Conservation (phyloP, 148 eudicot genomes). For the Vaccinium darrowii region DNA sequence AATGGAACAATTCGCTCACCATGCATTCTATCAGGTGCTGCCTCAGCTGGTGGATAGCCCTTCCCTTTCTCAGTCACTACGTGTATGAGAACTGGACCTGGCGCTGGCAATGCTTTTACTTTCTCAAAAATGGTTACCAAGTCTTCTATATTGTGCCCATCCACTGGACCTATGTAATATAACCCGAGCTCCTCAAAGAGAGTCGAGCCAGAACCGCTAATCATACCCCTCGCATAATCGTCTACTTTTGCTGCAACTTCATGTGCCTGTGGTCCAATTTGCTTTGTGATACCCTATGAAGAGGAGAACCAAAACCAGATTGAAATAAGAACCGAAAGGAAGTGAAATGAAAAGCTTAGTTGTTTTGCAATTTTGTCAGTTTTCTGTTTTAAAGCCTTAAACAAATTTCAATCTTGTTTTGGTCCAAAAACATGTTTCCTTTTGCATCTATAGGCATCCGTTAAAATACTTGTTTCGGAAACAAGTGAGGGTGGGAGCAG, state of each 20-base stretch:
- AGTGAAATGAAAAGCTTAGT: not conserved
- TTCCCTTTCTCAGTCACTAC: constrained; percentile 79
- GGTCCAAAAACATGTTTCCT: too few relatives aligned
- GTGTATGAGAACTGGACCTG: constrained; percentile 72
- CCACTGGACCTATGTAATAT: constrained; percentile 75
- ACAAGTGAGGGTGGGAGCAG: too few relatives aligned
- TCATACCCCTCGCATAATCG: constrained; percentile 66
- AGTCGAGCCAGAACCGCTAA: constrained; percentile 48
- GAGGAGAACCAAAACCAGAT: constrained; percentile 13
- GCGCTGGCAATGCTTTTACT: constrained; percentile 66
- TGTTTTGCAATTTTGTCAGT: not conserved
- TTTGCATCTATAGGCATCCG: too few relatives aligned
- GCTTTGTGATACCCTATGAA: constrained; percentile 55
- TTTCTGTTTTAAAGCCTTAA: too few relatives aligned
- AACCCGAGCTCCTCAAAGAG: constrained; percentile 72
- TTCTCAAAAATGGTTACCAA: constrained; percentile 49
- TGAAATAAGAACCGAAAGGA: not conserved
- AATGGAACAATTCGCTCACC: constrained; percentile 31
- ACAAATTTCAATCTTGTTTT: too few relatives aligned
- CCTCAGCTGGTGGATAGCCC: constrained; percentile 80
- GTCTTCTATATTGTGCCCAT: constrained; percentile 69
- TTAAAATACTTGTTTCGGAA: too few relatives aligned
- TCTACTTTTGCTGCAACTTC: constrained; percentile 64
- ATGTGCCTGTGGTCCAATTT: constrained; percentile 62
- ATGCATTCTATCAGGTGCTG: constrained; percentile 77